Conservation (phyloP, 2,329 filamentous ascomycete genomes). For the Gnomoniopsis smithogilvyi region DNA sequence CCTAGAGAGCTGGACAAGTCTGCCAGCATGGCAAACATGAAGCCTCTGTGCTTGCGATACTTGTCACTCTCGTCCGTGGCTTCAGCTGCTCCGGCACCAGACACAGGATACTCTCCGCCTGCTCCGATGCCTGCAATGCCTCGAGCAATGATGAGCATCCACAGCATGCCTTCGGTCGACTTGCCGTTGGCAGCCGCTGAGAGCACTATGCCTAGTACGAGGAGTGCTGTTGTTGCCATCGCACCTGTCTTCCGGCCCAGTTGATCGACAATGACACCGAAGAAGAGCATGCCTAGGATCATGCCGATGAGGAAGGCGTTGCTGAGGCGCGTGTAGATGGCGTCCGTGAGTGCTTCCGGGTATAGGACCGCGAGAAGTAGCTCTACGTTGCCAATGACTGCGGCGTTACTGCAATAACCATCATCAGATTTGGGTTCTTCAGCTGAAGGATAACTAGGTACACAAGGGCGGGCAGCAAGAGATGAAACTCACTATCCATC, state of each 20-base stretch:
- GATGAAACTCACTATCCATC: conserved; percentile 35
- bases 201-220: conserved; percentile 44
- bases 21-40: conserved; percentile 54
- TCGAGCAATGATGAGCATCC: conserved; percentile 45
- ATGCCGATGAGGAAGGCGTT: conserved; percentile 55
- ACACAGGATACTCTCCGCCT: conserved; percentile 44
- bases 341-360: conserved; percentile 36
- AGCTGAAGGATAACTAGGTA: too few relatives aligned
- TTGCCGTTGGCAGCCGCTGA: conserved; percentile 42
- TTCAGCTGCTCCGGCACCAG: conserved; percentile 46
- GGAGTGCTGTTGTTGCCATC: conserved; percentile 26
- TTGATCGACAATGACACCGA: conserved; percentile 43
- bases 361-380: conserved; percentile 39
- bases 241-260: conserved; percentile 17
- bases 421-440: neutral
- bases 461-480: too few relatives aligned
- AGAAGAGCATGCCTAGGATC: conserved; percentile 53
- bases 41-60: conserved; percentile 45
- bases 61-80: conserved; percentile 46
- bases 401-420: conserved; percentile 32
- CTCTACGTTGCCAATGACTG: conserved; percentile 43
- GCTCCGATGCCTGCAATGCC: conserved; percentile 41
- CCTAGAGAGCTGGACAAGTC: conserved; percentile 49
- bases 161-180: conserved; percentile 38
- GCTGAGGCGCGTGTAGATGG: conserved; percentile 48